Conservation (phyloP, 306 rosid species). For the Cajanus cajan region DNA sequence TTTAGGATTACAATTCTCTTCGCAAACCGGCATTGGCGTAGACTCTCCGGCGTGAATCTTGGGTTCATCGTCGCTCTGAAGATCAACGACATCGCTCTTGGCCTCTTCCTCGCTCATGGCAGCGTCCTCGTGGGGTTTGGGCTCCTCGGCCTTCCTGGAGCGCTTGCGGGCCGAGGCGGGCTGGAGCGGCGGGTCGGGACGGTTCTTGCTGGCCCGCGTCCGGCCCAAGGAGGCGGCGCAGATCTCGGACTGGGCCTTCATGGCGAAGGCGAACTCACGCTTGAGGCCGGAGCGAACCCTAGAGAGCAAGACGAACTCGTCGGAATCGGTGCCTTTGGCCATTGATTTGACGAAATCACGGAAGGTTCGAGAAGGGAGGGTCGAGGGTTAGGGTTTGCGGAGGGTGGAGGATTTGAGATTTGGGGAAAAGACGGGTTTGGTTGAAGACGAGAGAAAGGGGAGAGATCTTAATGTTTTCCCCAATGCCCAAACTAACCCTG, state of each 20-base stretch:
- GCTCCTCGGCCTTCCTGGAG: neutral
- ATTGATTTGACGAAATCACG: no score
- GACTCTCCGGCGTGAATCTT: conserved; percentile 39
- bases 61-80: conserved; percentile 65
- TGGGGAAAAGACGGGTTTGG: neutral
- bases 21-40: conserved; percentile 12
- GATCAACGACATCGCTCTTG: conserved; percentile 71
- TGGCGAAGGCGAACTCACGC: conserved; percentile 42
- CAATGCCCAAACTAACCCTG: conserved; percentile 32
- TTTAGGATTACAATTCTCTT: neutral
- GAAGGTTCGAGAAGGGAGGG: no score
- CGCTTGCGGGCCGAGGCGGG: neutral
- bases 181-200: conserved; percentile 3
- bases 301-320: conserved; percentile 64
- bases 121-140: neutral
- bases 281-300: conserved; percentile 56
- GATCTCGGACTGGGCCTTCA: conserved; percentile 47
- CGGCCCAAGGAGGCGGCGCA: conserved; percentile 33
- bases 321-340: conserved; percentile 86
- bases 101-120: conserved; percentile 70
- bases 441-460: conserved; percentile 7
- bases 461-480: neutral
- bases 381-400: conserved; percentile 23
- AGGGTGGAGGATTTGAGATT: conserved; percentile 21
- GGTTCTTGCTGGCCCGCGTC: conserved; percentile 35